phyloP scores from a whole-genome alignment of 2,329 filamentous ascomycete species.

The Setomelanomma holmii region DNA sequence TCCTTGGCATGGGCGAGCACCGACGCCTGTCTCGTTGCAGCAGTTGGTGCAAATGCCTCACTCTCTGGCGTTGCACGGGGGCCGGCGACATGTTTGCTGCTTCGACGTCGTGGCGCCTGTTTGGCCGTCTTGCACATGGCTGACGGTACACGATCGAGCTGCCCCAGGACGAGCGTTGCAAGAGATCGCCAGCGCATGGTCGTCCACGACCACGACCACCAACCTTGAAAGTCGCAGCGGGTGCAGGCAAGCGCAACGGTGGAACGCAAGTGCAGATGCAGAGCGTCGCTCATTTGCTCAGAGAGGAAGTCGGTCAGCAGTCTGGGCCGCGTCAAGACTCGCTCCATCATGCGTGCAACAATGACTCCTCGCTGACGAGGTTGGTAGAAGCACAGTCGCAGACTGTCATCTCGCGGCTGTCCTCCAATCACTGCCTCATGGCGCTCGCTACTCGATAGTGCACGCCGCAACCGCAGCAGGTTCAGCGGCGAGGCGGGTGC shows the following conservation, averaged over 20 bases:
- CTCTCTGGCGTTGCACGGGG: slow-evolving; percentile 1
- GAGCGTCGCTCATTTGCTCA: slow-evolving; percentile 4
- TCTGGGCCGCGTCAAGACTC: not conserved
- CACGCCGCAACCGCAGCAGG: slow-evolving; percentile 20
- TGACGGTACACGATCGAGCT: slow-evolving; percentile 4
- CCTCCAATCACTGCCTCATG: slow-evolving; percentile 17
- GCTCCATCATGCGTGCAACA: not conserved
- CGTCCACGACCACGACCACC: not conserved
- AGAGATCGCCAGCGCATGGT: not conserved
- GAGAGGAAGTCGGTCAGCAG: slow-evolving; percentile 6
- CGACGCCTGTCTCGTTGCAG: slow-evolving; percentile 15
- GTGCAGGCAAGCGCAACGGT: not conserved
- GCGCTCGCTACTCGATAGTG: slow-evolving; percentile 16
- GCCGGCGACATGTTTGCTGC: slow-evolving; percentile 1
- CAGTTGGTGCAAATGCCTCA: slow-evolving; percentile 16
- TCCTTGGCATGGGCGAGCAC: slow-evolving; percentile 26
- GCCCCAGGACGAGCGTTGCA: too few relatives aligned
- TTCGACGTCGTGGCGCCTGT: slow-evolving; percentile 1
- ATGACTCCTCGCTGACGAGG: not conserved
- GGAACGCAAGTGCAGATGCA: slow-evolving; percentile 6
- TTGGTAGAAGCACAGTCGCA: slow-evolving; percentile 1
- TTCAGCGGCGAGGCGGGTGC: slow-evolving; percentile 7
- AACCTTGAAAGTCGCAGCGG: not conserved
- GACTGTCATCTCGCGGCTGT: slow-evolving; percentile 21
- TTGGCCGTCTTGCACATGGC: slow-evolving; percentile 5